Conservation (phyloP, 139 green algal genomes). For the Chlamydomonas sphaeroides region DNA sequence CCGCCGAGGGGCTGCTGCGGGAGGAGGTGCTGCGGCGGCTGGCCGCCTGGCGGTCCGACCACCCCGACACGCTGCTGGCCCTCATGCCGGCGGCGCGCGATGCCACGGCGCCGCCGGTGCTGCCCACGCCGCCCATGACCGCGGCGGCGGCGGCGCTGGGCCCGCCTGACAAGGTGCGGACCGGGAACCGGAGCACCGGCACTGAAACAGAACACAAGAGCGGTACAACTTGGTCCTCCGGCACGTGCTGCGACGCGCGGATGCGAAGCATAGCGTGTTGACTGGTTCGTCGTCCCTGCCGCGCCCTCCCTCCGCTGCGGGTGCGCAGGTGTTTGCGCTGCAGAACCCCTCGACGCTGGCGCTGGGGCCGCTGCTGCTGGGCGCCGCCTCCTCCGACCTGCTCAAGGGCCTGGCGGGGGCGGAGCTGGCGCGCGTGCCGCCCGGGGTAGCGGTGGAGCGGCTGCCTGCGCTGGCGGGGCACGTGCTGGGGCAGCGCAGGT, state of each 20-base stretch:
- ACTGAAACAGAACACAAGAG: no score
- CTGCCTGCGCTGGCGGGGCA: constrained; percentile 79
- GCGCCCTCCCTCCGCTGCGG: background rate
- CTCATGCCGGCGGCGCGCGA: constrained; percentile 86
- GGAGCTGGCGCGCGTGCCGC: constrained; percentile 54
- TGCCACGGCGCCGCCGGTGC: constrained; percentile 21
- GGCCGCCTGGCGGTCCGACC: constrained; percentile 53
- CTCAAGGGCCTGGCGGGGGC: constrained; percentile 42
- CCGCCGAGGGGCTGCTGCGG: constrained; percentile 82
- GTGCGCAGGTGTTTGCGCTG: constrained; percentile 37
- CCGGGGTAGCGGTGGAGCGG: constrained; percentile 62
- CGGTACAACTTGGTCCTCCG: no score
- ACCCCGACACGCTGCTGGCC: constrained; percentile 60
- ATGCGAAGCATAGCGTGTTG: no score
- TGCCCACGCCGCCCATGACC: constrained; percentile 29
- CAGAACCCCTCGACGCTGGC: constrained; percentile 67
- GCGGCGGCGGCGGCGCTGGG: background rate
- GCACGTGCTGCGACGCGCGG: no score
- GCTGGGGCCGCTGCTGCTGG: constrained; percentile 37
- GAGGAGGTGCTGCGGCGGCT: constrained; percentile 54
- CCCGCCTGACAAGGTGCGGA: constrained; percentile 16
- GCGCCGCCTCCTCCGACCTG: constrained; percentile 38
- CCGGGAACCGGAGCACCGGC: no score
- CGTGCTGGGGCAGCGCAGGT: constrained; percentile 81
- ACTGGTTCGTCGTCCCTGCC: no score